Conservation (phyloP, 2,329 filamentous ascomycete genomes). For the Fusarium sp. region DNA sequence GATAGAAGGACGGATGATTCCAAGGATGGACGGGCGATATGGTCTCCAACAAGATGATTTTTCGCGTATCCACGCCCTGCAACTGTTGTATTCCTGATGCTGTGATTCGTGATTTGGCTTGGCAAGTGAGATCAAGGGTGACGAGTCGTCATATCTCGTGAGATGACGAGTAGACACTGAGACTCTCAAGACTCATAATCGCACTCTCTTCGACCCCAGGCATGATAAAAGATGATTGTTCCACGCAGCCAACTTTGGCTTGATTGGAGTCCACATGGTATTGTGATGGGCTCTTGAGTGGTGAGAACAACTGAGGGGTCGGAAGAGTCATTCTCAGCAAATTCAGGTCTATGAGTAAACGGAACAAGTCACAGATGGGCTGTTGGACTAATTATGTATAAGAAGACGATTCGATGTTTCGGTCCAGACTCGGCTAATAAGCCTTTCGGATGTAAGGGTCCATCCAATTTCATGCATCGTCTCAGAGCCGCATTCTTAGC, state of each 20-base stretch:
- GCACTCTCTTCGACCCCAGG: no score
- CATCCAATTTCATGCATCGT: constrained; percentile 10
- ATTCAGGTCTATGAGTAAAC: background rate
- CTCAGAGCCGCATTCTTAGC: background rate
- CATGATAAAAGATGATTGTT: background rate
- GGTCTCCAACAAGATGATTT: constrained; percentile 43
- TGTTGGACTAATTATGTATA: constrained; percentile 1
- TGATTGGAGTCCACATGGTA: background rate
- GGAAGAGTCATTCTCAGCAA: background rate
- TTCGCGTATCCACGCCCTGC: constrained; percentile 20
- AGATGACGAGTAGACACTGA: background rate
- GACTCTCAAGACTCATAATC: background rate
- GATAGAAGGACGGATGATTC: constrained; percentile 40
- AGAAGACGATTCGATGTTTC: constrained; percentile 32
- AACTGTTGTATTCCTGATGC: background rate
- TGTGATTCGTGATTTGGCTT: background rate
- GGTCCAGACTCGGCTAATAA: constrained; percentile 43
- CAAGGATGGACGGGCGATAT: constrained; percentile 40
- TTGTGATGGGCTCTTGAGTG: background rate
- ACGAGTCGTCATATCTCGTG: background rate
- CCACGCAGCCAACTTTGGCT: background rate
- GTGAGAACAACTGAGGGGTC: background rate
- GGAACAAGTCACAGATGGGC: constrained; percentile 7
- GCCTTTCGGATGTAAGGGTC: constrained; percentile 39
- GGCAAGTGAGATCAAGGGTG: no score